Evolutionary conservation across 2,329 filamentous ascomycete species (phyloP).

Genomic region (Nemania diffusa): DNA sequence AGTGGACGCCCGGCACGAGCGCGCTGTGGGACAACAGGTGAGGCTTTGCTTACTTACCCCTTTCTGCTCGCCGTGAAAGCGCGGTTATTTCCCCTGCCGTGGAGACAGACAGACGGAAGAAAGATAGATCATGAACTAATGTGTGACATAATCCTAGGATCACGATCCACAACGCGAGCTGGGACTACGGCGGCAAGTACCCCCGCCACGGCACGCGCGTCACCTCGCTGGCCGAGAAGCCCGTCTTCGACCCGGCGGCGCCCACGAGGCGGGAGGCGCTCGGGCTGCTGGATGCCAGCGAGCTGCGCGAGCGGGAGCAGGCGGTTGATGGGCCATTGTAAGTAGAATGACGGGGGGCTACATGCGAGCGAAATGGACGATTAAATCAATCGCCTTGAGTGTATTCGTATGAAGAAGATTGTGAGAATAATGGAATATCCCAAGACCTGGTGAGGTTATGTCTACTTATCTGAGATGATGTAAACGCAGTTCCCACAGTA

Average conservation of each 20-base stretch:
- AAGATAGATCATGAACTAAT: constrained; percentile 13
- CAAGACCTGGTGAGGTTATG: not conserved
- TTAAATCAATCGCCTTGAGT: not conserved
- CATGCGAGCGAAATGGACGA: not conserved
- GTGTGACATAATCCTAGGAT: constrained; percentile 56
- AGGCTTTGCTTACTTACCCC: constrained; percentile 38
- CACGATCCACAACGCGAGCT: constrained; percentile 78
- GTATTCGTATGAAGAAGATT: no score
- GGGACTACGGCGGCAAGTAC: constrained; percentile 75
- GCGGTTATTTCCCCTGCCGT: no score
- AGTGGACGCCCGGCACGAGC: constrained; percentile 73
- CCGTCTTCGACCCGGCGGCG: constrained; percentile 71
- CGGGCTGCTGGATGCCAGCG: constrained; percentile 68
- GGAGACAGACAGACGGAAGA: not conserved
- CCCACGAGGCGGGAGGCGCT: constrained; percentile 74
- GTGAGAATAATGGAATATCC: not conserved
- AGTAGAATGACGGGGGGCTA: not conserved
- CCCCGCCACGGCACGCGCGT: constrained; percentile 78
- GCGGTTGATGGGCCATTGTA: constrained; percentile 44
- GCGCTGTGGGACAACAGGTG: constrained; percentile 77
- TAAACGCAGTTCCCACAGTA: not conserved
- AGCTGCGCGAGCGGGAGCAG: constrained; percentile 60
- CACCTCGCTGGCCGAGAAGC: constrained; percentile 76
- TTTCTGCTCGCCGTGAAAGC: no score
- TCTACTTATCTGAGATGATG: not conserved